These are phyloP conservation scores for Arthrocladium fulminans DNA, from an alignment of 2,329 filamentous ascomycete species.

Conservation along the genomic window DNA sequence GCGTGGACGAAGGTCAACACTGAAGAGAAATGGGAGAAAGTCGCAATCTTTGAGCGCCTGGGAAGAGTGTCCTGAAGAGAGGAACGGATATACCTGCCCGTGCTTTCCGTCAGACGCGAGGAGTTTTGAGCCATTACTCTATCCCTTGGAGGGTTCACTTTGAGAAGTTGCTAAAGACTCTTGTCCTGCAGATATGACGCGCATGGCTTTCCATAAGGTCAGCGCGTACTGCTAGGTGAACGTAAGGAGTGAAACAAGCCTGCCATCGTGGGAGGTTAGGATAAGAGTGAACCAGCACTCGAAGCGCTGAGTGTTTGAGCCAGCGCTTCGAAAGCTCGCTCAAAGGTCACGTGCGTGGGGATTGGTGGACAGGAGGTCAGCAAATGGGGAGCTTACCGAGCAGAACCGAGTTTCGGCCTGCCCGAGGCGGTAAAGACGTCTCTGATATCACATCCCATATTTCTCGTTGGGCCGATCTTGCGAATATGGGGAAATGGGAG, in stretches of 20 bases:
- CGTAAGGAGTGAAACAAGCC: not conserved
- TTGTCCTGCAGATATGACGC: constrained; percentile 6
- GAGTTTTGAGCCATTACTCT: constrained; percentile 5
- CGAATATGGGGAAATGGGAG: not conserved
- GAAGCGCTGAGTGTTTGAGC: constrained; percentile 4
- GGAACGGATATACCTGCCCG: constrained; percentile 1
- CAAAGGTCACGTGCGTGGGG: not conserved
- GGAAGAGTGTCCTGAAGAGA: not conserved
- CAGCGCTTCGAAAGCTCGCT: not conserved
- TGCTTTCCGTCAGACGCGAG: not conserved
- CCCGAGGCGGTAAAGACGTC: not conserved
- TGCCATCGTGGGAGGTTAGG: not conserved
- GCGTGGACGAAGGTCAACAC: not conserved
- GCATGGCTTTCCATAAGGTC: constrained; percentile 4
- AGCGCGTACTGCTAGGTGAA: constrained; percentile 4
- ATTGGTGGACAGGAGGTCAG: not conserved
- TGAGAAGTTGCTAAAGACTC: not conserved
- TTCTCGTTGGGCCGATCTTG: no score
- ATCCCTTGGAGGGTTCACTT: constrained; percentile 3
- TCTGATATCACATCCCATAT: no score
- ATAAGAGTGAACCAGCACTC: not conserved
- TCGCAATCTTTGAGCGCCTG: not conserved
- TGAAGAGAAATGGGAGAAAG: not conserved
- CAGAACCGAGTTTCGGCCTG: not conserved
- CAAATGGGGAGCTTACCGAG: not conserved